Percentiles rank a stretch among this genome's conserved stretches.
Conservation (phyloP, 306 rosid genomes). For the Casuarina cunninghamiana region DNA sequence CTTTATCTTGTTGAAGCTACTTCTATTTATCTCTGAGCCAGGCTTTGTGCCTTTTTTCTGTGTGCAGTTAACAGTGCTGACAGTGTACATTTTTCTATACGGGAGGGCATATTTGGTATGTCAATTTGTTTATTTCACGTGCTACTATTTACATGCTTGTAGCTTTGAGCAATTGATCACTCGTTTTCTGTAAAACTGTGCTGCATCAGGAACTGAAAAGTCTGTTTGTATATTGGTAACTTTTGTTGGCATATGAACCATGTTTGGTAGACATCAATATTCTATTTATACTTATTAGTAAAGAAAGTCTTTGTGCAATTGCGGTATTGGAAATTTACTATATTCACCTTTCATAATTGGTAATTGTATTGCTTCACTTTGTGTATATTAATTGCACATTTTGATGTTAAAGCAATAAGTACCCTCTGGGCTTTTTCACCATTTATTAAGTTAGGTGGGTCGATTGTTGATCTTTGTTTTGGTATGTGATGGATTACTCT, state of each 20-base stretch:
- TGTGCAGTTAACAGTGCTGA: constrained; percentile 91
- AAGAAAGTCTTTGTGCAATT: neutral
- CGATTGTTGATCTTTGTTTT: neutral
- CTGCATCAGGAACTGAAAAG: neutral
- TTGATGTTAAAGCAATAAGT: neutral
- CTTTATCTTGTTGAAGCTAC: neutral
- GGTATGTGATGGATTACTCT: neutral
- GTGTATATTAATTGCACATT: neutral
- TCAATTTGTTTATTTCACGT: constrained; percentile 9
- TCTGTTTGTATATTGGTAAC: neutral
- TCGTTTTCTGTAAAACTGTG: neutral
- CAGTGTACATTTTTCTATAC: constrained; percentile 79
- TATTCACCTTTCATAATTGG: neutral
- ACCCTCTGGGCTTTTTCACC: neutral
- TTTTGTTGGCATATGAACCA: neutral
- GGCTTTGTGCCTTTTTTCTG: constrained; percentile 12
- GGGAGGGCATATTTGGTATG: constrained; percentile 86
- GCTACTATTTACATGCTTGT: neutral
- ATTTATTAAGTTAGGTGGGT: neutral
- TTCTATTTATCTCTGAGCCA: constrained; percentile 26
- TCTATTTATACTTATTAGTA: neutral
- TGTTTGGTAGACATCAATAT: neutral
- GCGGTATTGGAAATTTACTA: neutral
- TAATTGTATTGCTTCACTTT: neutral
- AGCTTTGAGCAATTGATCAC: neutral